Evolutionary conservation across 768 basidiomycete species (phyloP), one percentile per base, ranked within the genome.

Genomic region (Erythrobasidium yunnanense): DNA sequence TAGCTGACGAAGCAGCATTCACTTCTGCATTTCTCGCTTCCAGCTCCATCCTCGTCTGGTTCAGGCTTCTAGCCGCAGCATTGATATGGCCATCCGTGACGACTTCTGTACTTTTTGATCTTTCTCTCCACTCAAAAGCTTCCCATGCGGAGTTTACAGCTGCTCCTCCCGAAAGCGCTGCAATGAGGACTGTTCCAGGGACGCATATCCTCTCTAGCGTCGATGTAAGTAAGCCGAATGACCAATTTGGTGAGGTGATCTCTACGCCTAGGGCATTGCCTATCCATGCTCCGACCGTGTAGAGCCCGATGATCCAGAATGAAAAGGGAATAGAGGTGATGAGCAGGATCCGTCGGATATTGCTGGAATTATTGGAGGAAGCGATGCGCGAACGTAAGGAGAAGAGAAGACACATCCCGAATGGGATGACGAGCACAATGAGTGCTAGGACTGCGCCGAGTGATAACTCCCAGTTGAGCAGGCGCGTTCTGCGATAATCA

Each of bases 121-220:
- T 32, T 8, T 68, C 66, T 0, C 71, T 52, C 73, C 73, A 73
- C 25, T 73, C 73, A 52, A 68, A 73, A 3, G 73, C 73, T 18
- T 73, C 67, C 73, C 73, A 73, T 0, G 73, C 73, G 0, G 71
- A 72, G 58, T 70, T 73, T 63, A 73, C 68, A 0, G 73, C 73
- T 55, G 70, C 71, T 3, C 71, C 73, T 0, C 73, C 73, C 0
- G 73, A 73, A 0, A 73, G 65, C 0, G 68, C 67, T 1, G 73
- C 73, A 42, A 73, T 73, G 5, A 73, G 66, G 15, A 71, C 33
- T n/a, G 71, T 70, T 17, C 73, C 73, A 1, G 73, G 73, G 1
- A 70, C 71, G 54, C 71, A 72, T 17, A 73, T 70, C 0, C 73
- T 70, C 11, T 71, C 68, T 1, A 73, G 65, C 5, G 71, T 65